Conservation (phyloP, 2,329 filamentous ascomycete genomes). For the Aspergillus caelatus region DNA sequence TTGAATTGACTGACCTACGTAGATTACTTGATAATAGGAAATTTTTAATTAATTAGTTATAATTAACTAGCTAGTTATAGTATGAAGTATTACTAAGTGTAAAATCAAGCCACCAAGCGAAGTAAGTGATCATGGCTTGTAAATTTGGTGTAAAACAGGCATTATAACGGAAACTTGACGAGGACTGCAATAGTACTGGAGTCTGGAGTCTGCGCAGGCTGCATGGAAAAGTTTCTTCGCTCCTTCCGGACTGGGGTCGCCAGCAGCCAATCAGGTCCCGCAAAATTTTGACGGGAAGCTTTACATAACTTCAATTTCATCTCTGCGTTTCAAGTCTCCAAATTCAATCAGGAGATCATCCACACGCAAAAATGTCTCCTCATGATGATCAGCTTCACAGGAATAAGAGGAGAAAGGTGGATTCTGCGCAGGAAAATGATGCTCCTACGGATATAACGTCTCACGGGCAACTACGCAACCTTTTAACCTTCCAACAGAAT, state of each 20-base stretch:
- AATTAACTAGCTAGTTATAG: too few species aligned
- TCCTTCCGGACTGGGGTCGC: neutral
- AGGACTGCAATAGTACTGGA: too few species aligned
- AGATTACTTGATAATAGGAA: too few species aligned
- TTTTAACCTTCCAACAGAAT: conserved; percentile 73
- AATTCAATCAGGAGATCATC: conserved; percentile 21
- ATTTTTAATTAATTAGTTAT: too few species aligned
- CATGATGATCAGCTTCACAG: conserved; percentile 36
- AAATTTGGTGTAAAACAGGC: too few species aligned
- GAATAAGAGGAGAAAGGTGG: conserved; percentile 45
- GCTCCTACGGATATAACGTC: conserved; percentile 40
- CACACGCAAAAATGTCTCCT: conserved; percentile 34
- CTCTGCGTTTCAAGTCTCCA: conserved; percentile 2
- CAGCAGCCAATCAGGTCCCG: conserved; percentile 20
- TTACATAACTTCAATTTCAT: conserved; percentile 11
- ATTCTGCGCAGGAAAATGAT: conserved; percentile 24
- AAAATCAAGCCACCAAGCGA: too few species aligned
- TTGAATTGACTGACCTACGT: too few species aligned
- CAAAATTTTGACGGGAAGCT: conserved; percentile 24
- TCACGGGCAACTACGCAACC: conserved; percentile 67
- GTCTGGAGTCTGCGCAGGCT: too few species aligned
- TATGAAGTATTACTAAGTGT: too few species aligned
- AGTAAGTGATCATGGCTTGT: too few species aligned
- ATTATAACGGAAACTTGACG: too few species aligned
- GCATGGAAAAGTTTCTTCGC: neutral